phyloP scores from a whole-genome alignment of 176 grass and related monocot species.

The Dactylis glomerata region DNA sequence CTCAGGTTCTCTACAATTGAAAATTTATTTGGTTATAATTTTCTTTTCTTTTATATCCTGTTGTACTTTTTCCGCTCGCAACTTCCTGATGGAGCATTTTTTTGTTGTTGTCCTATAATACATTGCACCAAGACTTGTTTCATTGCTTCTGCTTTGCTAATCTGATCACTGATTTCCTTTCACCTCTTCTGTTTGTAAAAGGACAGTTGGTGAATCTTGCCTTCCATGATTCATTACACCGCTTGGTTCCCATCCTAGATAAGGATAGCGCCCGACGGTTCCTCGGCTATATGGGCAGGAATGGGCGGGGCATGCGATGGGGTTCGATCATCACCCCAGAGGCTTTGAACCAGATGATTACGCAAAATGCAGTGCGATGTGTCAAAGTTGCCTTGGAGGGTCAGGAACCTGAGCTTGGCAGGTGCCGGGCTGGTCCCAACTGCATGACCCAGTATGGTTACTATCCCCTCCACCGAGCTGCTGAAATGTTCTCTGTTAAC shows the following conservation, averaged over 20 bases:
- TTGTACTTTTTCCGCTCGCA: background rate
- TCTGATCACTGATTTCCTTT: background rate
- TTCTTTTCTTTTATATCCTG: background rate
- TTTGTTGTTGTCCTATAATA: background rate
- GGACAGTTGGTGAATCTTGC: background rate
- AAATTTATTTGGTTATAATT: background rate
- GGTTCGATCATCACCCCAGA: background rate
- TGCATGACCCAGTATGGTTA: conserved; percentile 15
- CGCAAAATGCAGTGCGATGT: background rate
- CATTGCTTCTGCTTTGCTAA: background rate
- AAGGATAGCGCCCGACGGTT: background rate
- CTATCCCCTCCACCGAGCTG: conserved; percentile 24
- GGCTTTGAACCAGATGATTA: background rate
- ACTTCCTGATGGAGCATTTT: background rate
- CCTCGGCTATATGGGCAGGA: background rate
- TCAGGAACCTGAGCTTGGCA: background rate
- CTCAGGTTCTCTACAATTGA: conserved; percentile 5
- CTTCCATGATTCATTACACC: background rate
- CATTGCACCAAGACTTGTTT: background rate
- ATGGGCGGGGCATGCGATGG: background rate
- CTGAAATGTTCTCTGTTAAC: conserved; percentile 11
- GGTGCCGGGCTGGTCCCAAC: conserved; percentile 5
- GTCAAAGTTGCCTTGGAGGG: background rate
- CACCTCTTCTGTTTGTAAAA: background rate
- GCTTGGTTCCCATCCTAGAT: background rate